These are phyloP conservation scores for Chlamydomonas schloesseri DNA, from an alignment of 139 green algal genomes.

Conservation along the genomic window DNA sequence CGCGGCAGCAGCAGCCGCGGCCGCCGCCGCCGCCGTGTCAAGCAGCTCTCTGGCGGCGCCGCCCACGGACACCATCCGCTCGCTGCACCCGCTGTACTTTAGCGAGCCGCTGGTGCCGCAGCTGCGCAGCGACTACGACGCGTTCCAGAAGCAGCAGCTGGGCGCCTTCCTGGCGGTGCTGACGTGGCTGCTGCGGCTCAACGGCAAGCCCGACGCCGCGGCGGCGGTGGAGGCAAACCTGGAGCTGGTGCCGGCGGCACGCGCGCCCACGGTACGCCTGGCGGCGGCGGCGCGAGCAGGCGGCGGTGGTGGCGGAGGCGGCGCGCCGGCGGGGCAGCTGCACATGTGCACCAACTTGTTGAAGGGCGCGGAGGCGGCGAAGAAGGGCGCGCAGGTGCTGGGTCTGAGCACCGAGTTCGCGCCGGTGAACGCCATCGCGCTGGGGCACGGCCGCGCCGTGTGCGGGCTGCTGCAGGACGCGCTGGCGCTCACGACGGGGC, in stretches of 20 bases:
- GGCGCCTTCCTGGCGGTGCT: slow-evolving; percentile 47
- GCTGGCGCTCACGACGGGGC: not conserved
- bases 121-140: slow-evolving; percentile 38
- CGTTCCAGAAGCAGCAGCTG: slow-evolving; percentile 62
- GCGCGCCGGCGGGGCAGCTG: not conserved
- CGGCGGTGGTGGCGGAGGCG: not conserved
- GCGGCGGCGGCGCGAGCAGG: not conserved
- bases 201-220: slow-evolving; percentile 29
- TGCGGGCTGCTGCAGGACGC: slow-evolving; percentile 52
- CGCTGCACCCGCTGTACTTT: slow-evolving; percentile 64
- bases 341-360: slow-evolving; percentile 49
- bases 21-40: not conserved
- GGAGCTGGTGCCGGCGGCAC: slow-evolving; percentile 23
- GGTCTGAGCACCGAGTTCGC: slow-evolving; percentile 55
- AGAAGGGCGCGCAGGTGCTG: slow-evolving; percentile 47
- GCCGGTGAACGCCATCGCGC: slow-evolving; percentile 46
- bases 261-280: not conserved
- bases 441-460: slow-evolving; percentile 53
- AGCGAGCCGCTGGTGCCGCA: slow-evolving; percentile 49
- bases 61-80: slow-evolving; percentile 34
- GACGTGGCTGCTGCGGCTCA: slow-evolving; percentile 54
- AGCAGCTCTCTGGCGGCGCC: slow-evolving; percentile 9
- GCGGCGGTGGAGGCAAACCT: slow-evolving; percentile 33
- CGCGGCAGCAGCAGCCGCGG: not conserved
- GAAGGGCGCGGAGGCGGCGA: slow-evolving; percentile 58